Evolutionary conservation across 257 asterid genomes (phyloP).

Genomic region (Thymus quinquecostatus): DNA sequence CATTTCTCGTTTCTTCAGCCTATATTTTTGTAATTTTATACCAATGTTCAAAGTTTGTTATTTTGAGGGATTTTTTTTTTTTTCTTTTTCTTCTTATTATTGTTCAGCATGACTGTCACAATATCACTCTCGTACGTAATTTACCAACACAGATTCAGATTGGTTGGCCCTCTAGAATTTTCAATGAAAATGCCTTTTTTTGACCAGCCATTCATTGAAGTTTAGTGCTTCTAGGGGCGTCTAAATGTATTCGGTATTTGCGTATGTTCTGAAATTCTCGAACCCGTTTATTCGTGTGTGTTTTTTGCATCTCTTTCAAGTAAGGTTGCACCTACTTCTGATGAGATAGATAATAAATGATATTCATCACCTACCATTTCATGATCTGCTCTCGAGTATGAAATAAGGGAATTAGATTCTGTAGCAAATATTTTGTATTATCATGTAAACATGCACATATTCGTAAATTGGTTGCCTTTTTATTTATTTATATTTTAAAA

Average conservation of each 20-base stretch:
- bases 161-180: not conserved
- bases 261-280: too few relatives aligned
- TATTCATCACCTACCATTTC: slow-evolving; percentile 25
- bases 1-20: slow-evolving; percentile 39
- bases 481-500: too few relatives aligned
- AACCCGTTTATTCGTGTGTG: too few relatives aligned
- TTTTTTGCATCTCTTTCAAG: slow-evolving; percentile 16
- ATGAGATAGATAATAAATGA: not conserved
- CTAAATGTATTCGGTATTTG: too few relatives aligned
- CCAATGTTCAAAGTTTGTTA: too few relatives aligned
- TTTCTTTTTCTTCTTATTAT: not conserved
- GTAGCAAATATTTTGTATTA: not conserved
- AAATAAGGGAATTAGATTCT: not conserved
- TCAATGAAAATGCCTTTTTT: slow-evolving; percentile 6
- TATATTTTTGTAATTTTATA: not conserved
- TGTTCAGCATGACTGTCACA: not conserved
- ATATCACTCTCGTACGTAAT: not conserved
- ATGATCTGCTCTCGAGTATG: not conserved
- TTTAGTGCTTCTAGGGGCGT: not conserved
- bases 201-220: not conserved
- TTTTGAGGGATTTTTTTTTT: not conserved
- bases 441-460: not conserved
- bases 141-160: not conserved
- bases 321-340: slow-evolving; percentile 30
- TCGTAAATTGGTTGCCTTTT: too few relatives aligned